phyloP scores from a whole-genome alignment of 225 moss, liverwort and hornwort species.

The Pseudoscleropodium purum region DNA sequence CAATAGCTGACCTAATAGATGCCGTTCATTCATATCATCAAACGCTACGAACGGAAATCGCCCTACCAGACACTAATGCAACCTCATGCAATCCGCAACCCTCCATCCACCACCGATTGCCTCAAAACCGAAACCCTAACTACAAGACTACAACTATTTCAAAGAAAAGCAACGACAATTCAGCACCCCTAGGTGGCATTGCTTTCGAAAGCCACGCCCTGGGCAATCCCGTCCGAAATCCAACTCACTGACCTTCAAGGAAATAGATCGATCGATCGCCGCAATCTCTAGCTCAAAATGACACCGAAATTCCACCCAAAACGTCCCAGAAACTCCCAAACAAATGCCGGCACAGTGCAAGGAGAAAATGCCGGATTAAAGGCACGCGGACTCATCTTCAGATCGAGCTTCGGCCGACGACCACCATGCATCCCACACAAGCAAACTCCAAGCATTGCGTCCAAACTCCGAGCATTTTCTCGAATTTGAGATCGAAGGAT shows the following conservation, averaged over 20 bases:
- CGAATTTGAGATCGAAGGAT: too few species aligned
- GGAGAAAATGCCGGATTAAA: not conserved
- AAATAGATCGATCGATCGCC: not conserved
- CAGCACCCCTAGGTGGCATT: not conserved
- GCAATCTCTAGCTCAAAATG: not conserved
- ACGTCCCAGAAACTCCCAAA: not conserved
- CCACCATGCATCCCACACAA: too few species aligned
- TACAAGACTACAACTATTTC: not conserved
- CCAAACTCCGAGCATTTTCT: not conserved
- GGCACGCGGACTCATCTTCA: not conserved
- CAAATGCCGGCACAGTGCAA: not conserved
- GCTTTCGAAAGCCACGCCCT: not conserved
- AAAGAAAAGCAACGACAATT: not conserved
- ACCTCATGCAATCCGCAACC: not conserved
- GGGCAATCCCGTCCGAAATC: not conserved
- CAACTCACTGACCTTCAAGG: not conserved
- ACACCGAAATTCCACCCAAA: not conserved
- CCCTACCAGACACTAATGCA: not conserved
- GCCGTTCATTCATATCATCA: not conserved
- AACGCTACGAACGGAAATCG: not conserved
- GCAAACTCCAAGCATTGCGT: too few species aligned
- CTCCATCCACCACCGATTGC: not conserved
- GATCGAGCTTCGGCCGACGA: not conserved
- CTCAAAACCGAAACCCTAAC: not conserved
- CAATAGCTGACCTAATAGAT: not conserved